These are phyloP conservation scores for Zea mays DNA, from an alignment of 176 grass and related monocot species.

Conservation along the genomic window Zm-B73-REFERENCE-NAM-5.0 NC_050104.1:154895001-154895500, in stretches of 20 bases:
- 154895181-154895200: slow-evolving; percentile 30
- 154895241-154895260: neutral
- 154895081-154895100: slow-evolving; percentile 45
- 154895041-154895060: slow-evolving; percentile 62
- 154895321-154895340: slow-evolving; percentile 41
- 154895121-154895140: slow-evolving; percentile 35
- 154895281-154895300: neutral
- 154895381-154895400: slow-evolving; percentile 36
- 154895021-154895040: slow-evolving; percentile 62
- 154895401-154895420: slow-evolving; percentile 62
- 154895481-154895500: neutral
- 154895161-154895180: neutral
- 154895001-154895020: slow-evolving; percentile 80
- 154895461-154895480: neutral
- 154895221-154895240: neutral
- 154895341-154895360: neutral
- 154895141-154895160: slow-evolving; percentile 24
- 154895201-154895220: neutral
- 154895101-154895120: slow-evolving; percentile 66
- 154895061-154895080: slow-evolving; percentile 58
- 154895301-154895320: neutral
- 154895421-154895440: slow-evolving; percentile 7
- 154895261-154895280: neutral
- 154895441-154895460: neutral
- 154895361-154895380: slow-evolving; percentile 38